Evolutionary conservation across 768 basidiomycete genomes (phyloP), one percentile per base, ranked within the genome.

Genomic region (Rhodotorula diobovata): DNA sequence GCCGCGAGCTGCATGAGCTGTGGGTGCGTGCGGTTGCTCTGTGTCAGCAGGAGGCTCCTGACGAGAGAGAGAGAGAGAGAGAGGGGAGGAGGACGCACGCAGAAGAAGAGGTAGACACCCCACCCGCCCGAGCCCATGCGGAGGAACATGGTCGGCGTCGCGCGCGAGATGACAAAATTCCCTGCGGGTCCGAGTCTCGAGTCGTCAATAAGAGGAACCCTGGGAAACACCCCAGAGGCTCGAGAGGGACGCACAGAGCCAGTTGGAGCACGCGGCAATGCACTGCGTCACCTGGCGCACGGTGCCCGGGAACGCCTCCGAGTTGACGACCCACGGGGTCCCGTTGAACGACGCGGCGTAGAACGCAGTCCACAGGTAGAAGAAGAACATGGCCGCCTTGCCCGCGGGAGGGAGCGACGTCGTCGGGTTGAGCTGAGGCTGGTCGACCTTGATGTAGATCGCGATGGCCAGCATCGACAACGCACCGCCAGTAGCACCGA

Each of bases 241-340:
- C n/a, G n/a, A 25, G 32, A 82, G 80, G 35, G 39, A 75, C 76
- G 51, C 75, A 61, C 73, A 69, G 28, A 71, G 56, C 68, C 70
- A 78, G 45, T 73, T 68, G 35, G 61, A 60, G 41, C 70, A 63
- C 7, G 78, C 77, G 12, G 74, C 72, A 45, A 62, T 71, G 45
- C 77, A 72, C 48, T 77, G 76, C 20, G 78, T 79, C 21, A 81
- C 62, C 39, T 76, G 76, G 8, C 80, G 73, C 37, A 79, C 65
- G 28, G 68, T 68, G 25, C 76, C 72, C 18, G 82, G 83, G 78
- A 84, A 84, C 61, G 84, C 79, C 70, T 84, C 84, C 32, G 82
- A 81, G 50, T 80, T 80, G 35, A 84, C 80, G 50, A 84, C 82
- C 84, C 84, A 84, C 9, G 83, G 83, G 4, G 83, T 82, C 21